phyloP scores from a whole-genome alignment of 768 basidiomycete genomes.

The Leccinum aurantiacum region DNA sequence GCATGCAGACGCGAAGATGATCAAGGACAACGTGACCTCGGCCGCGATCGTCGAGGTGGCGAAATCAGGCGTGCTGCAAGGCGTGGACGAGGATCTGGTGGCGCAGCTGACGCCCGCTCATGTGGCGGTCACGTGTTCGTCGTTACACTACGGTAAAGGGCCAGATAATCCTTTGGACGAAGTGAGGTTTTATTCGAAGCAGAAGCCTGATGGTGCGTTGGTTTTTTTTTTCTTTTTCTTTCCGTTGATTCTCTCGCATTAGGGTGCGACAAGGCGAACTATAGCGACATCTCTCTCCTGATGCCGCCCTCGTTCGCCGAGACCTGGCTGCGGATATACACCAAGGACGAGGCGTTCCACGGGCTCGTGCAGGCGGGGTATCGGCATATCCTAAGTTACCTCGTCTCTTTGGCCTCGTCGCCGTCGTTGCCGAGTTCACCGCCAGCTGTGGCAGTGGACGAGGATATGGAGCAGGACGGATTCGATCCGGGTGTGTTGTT shows the following conservation, averaged over 20 bases:
- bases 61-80: conserved; percentile 24
- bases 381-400: conserved; percentile 39
- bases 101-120: conserved; percentile 43
- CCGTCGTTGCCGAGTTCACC: neutral
- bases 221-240: neutral
- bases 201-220: conserved; percentile 53
- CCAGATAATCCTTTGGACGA: conserved; percentile 65
- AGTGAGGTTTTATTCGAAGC: conserved; percentile 75
- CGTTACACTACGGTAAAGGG: conserved; percentile 79
- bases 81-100: conserved; percentile 31
- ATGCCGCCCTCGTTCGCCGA: conserved; percentile 70
- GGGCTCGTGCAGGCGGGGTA: conserved; percentile 71
- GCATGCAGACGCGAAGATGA: conserved; percentile 29
- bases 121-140: conserved; percentile 61
- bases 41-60: conserved; percentile 46
- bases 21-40: conserved; percentile 36
- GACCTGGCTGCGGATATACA: conserved; percentile 66
- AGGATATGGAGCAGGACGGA: conserved; percentile 12
- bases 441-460: neutral
- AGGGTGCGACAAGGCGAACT: conserved; percentile 47
- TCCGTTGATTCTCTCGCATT: neutral
- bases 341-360: conserved; percentile 55
- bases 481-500: conserved; percentile 13
- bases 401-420: conserved; percentile 11
- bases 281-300: conserved; percentile 62